Evolutionary conservation across 257 asterid species (phyloP).

Genomic region (Cynanchum wilfordii): DNA sequence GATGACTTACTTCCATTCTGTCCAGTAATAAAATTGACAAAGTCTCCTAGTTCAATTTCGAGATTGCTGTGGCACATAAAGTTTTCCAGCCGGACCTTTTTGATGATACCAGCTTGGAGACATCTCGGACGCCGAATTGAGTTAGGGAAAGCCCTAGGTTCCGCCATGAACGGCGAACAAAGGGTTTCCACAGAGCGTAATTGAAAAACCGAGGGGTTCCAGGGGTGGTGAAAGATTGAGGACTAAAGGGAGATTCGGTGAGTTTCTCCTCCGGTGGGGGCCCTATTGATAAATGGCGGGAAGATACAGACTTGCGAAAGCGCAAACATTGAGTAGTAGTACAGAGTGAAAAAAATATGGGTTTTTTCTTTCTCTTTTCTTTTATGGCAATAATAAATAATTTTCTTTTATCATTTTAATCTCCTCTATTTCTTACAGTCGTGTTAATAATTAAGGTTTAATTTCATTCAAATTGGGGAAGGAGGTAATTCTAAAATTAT

Average conservation of each 20-base stretch:
- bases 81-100: conserved; percentile 67
- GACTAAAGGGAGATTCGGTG: not conserved
- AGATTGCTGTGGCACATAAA: conserved; percentile 92
- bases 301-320: conserved; percentile 1
- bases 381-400: too few species aligned
- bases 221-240: not conserved
- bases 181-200: not conserved
- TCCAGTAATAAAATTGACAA: conserved; percentile 86
- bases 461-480: too few species aligned
- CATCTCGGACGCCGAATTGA: conserved; percentile 26
- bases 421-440: too few species aligned
- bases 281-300: conserved; percentile 16
- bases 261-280: not conserved
- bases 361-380: too few species aligned
- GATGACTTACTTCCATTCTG: conserved; percentile 81
- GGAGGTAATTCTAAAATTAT: too few species aligned
- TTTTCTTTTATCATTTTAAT: too few species aligned
- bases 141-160: conserved; percentile 40
- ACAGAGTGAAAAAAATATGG: too few species aligned
- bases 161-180: conserved; percentile 32
- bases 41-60: conserved; percentile 72
- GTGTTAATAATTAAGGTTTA: too few species aligned
- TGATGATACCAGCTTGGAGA: conserved; percentile 65
- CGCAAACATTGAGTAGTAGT: not conserved
- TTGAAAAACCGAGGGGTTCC: not conserved